Percentiles rank a stretch among this genome's conserved stretches.
Conservation (phyloP, 345 rosid genomes). For the Eucalyptus erythrocorys region DNA sequence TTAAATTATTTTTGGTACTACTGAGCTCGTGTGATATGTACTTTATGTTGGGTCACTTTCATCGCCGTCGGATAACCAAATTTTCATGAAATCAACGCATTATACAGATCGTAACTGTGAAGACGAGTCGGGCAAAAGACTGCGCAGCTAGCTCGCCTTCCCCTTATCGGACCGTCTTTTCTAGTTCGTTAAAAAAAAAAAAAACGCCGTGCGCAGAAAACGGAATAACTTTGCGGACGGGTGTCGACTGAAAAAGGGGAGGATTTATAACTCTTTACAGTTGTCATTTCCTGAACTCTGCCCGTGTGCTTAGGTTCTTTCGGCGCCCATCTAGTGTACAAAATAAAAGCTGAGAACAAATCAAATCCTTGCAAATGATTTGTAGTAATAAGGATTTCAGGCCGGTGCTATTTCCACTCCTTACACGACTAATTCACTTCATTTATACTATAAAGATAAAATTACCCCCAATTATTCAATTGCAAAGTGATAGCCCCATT, state of each 20-base stretch:
- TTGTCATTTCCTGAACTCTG: neutral
- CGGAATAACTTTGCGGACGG: neutral
- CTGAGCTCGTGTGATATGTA: neutral
- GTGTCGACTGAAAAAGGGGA: rapidly evolving
- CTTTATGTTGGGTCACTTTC: neutral
- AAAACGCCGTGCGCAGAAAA: neutral
- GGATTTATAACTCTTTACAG: neutral
- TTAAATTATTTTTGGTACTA: neutral
- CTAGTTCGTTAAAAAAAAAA: neutral
- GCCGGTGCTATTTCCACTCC: neutral
- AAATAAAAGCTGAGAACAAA: neutral
- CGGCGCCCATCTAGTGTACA: neutral
- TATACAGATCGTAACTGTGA: neutral
- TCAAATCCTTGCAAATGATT: neutral
- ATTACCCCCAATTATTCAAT: neutral
- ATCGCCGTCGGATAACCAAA: neutral
- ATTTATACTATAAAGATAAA: neutral
- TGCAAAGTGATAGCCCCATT: neutral
- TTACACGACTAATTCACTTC: neutral
- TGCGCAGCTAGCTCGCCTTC: neutral
- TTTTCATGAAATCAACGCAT: neutral
- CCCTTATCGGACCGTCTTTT: neutral
- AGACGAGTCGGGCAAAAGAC: neutral
- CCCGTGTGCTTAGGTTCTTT: rapidly evolving
- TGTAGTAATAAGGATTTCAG: neutral